Base-by-base conservation (phyloP, 257 asterid species). In the Thymus quinquecostatus region DNA sequence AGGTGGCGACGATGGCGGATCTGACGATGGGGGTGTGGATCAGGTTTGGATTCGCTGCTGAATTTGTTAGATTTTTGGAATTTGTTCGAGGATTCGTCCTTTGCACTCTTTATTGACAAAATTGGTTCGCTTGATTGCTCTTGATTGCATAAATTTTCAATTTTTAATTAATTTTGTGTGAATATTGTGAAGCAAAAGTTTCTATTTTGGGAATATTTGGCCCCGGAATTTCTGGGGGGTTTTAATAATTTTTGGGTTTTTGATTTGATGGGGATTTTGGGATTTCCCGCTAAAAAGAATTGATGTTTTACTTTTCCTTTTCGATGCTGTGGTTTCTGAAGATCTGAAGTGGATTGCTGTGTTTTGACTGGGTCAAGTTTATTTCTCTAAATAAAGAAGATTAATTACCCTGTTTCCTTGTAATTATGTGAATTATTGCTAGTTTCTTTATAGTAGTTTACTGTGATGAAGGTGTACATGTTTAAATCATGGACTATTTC, bases 261-360 rank as follows among this genome's bases (percentile, higher is more conserved):
- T 72, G 85, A 74, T 79, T 77, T 79, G 82, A 64, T 76, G 47
- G 73, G 82, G 76, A 63, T 72, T 73, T 72, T 82, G 78, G 86
- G 85, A 80, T 75, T 92, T 88, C 87, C 94, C 92, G 96, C 92
- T 83, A 60, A 86, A 81, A 67, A 69, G 21, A 64, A 61, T 71
- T 12, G 49, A 63, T 70, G 80, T 69, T 64, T 62, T 77, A 71
- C 75, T 62, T 75, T 72, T 61, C 74, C 76, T 71, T 64, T 77
- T 67, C 60, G 64, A 34, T 71, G 71, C 75, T 74, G 82, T 78
- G 87, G 73, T 79, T 80, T 80, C 74, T 68, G 80, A 78, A 78
- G 89, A 87, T 87, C 87, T 80, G 83, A 60, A 70, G 79, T 82
- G 72, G 75, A 66, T 21, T 85, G 71, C 72, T 73, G 70, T 75